Base-by-base conservation (phyloP, 208 protist genomes). In the Leishmania braziliensis region DNA sequence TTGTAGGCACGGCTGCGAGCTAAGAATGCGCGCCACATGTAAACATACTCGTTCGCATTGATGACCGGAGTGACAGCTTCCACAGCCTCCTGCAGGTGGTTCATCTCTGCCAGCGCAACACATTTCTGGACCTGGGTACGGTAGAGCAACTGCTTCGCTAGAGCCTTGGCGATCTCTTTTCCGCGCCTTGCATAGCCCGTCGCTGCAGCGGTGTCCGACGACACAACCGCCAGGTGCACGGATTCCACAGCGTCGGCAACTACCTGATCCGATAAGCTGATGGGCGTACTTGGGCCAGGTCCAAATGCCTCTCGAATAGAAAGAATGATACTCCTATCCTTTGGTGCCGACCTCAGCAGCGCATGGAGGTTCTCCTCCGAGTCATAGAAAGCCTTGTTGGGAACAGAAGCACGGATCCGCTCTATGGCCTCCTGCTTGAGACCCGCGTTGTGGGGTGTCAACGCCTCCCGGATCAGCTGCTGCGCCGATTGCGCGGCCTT, bases 11-110 rank as follows among this genome's bases (percentile, higher is more conserved):
- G 91, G 74, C 90, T 93, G 54, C 93, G 91, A 26, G 92, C 91
- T 80, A 97, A 86, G 70, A 94, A 85, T 3, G 95, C 95, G 50
- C 92, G 86, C 93, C 95, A 97, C 93, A 97, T 96, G 85, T 97
- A 93, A 71, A 97, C 90, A 85, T 92, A 97, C 82, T 96, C 91
- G 78, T 96, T 88, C 62, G 87, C 90, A 46, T 82, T 78, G 48
- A 97, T 93, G 10, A 97, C 90, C 8, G 88, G 85, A 60, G 90
- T 89, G 69, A 96, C 84, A 18, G 88, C 81, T 2, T 92, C 86
- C 16, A 96, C 88, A 16, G 95, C 95, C n/a, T 95, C 93, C 68
- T 88, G 84, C 26, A 92, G 48, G 75, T 86, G 89, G 71, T 93
- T 86, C 83, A 95, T 85, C 85, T 95, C 84, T 5, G 84, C 91